Evolutionary conservation across 2,329 filamentous ascomycete genomes (phyloP), one percentile per base, ranked within the genome.

Genomic region (Aspergillus transmontanensis): DNA sequence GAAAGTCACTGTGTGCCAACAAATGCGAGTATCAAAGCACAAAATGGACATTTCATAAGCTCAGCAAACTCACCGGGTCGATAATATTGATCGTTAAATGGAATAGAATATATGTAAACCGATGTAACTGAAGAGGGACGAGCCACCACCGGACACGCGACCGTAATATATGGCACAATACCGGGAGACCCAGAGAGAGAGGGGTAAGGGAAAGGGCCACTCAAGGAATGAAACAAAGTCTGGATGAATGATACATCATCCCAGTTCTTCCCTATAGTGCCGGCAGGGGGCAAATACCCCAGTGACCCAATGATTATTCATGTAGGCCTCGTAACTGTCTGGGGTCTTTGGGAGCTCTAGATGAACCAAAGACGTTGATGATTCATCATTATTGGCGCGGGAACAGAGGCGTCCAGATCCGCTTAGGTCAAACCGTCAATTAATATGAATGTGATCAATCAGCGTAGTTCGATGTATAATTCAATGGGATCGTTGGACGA

Each of bases 211-310:
- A 21, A 23, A 60, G 21, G 6, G 57, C 46, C 36, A n/a, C 41
- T 26, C 43, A 34, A 54, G 9, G 34, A 11, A 43, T 59, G 55
- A 54, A 50, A 59, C 60, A 59, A 58, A 61, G 48, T 55, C 39
- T 62, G 58, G 65, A 53, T 62, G 39, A 28, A 57, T 59, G 63
- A 59, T 57, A 59, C 57, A 66, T 62, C 54, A 55, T 41, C 57
- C 46, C 53, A 36, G 51, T 54, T 12, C 36, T 54, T 28, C 39
- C 32, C 50, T 54, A 36, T 54, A 36, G 30, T 36, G 9, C 51
- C 11, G 30, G 30, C 54, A 60, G 5, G 34, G 61, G 63, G 58
- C 57, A 30, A 57, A 43, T 61, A 23, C 23, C 46, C 19, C 10
- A 56, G 30, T 45, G 51, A 56, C 39, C 66, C 65, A 67, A 64